phyloP scores from a whole-genome alignment of 148 eudicot species.

The Suaeda aralocaspica region DNA sequence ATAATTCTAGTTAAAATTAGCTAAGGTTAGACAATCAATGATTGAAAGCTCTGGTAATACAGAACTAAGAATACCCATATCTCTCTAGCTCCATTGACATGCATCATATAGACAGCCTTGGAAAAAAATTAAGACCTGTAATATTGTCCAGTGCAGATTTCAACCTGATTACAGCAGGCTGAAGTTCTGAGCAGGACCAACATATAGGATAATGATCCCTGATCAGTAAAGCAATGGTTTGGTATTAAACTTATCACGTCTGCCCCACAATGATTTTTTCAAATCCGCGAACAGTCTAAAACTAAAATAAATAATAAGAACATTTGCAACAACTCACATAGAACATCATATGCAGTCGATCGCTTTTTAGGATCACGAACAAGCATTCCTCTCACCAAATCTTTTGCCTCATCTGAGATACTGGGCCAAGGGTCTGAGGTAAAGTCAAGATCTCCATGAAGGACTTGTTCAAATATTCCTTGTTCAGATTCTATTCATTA shows the following conservation, averaged over 20 bases:
- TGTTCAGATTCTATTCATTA: slow-evolving; percentile 60
- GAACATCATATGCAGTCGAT: slow-evolving; percentile 77
- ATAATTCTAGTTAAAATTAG: background rate
- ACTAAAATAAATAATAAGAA: background rate
- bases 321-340: slow-evolving; percentile 47
- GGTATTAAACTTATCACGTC: too few species aligned
- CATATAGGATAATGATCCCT: background rate
- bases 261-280: too few species aligned
- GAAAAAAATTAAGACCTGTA: too few species aligned
- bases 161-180: too few species aligned
- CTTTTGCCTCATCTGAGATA: slow-evolving; percentile 81
- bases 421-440: slow-evolving; percentile 86
- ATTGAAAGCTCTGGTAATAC: background rate
- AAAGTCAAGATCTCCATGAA: slow-evolving; percentile 86
- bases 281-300: too few species aligned
- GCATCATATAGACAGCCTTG: too few species aligned
- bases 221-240: background rate
- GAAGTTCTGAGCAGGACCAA: background rate
- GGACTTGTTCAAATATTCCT: slow-evolving; percentile 83
- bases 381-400: slow-evolving; percentile 83
- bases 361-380: slow-evolving; percentile 73
- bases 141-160: background rate
- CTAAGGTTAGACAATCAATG: background rate
- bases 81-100: background rate
- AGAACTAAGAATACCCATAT: background rate